Base-by-base conservation (phyloP, 495 filamentous ascomycete species). In the Penicillium cataractarum region DNA sequence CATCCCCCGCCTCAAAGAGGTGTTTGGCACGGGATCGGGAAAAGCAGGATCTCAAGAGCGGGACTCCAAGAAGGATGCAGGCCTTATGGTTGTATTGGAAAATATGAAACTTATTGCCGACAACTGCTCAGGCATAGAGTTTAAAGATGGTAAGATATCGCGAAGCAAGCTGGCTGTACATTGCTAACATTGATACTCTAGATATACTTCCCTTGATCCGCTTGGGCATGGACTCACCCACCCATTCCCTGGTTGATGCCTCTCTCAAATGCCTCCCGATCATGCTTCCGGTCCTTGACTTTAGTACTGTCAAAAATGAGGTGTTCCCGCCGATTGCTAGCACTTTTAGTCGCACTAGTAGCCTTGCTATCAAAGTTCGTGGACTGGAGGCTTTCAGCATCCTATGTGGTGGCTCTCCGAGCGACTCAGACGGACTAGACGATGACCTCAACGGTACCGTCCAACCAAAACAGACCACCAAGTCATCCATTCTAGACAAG, bases 251-350 rank as follows among this genome's bases (percentile, higher is more conserved):
- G 19, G 91, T 96, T 3, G 95, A 98, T 78, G 90, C 89, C 15
- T 85, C 92, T 10, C 80, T 98, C 21, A 83, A 88, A 55, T 87
- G 86, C 21, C 78, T 99, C 12, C 87, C 90, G 19, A 76, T 82
- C 1, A 81, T 97, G 31, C 77, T 98, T 29, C 88, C 91, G 0
- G 86, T 92, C 19, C 84, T 98, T 12, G 95, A 99, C 69, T 98
- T 97, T 65, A 93, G 89, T 54, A 98, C 95, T 3, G 90, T 97
- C 63, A 98, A 97, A 71, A 92, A 93, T 67, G 93, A 98, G 33
- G 82, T 99, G 0, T 99, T 99, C 70, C 95, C 95, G 0, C 86
- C 93, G 15, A 88, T 99, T 64, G 90, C 95, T 6, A 77, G 82
- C 10, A 93, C 97, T 1, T 99, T 99, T 71, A 92, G 89, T 65